Base-by-base conservation (phyloP, 352 stramenopile genomes). In the Blastocystis sp. region DNA sequence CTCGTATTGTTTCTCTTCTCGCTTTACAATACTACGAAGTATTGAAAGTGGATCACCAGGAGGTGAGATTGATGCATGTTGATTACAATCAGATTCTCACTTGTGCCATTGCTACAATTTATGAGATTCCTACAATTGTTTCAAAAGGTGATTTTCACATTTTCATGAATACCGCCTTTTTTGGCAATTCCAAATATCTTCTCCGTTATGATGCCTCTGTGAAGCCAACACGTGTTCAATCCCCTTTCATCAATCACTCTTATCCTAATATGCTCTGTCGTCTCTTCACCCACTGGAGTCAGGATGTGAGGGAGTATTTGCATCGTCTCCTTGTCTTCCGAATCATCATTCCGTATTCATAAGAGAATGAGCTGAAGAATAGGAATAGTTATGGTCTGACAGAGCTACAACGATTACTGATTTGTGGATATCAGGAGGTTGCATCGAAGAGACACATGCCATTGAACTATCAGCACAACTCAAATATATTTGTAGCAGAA, bases 61-160 rank as follows among this genome's bases (percentile, higher is more conserved):
- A 83, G 11, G 71, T 83, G n/a, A 51, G 39, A 42, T 51, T 43
- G 21, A 0, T 11, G 11, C 6, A 1, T 21, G 9, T 14, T 14
- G 49, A 14, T 83, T 5, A n/a, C 19, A n/a, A n/a, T 19, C 24
- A 83, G 71, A 83, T 83, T 42, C 71, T 83, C 0, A 83, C 71
- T 3, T 29, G 51, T 29, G 71, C 46, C 1, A 35, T 83, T 24
- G 49, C 71, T 12, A 83, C 71, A 27, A 42, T 83, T 3, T 83
- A 83, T 43, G 71, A 83, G 29, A 52, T 83, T 21, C 71, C 71
- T 11, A 66, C 71, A 24, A 43, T 83, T 3, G 16, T 83, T 52
- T 83, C 71, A 1, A 24, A 43, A 29, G 71, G 71, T n/a, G 71
- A 83, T 66, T 83, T 83, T 42, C 71, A 83, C 54, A 83, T 83